Conservation (phyloP, 805 yeast species). For the Candida wancherniae region DNA sequence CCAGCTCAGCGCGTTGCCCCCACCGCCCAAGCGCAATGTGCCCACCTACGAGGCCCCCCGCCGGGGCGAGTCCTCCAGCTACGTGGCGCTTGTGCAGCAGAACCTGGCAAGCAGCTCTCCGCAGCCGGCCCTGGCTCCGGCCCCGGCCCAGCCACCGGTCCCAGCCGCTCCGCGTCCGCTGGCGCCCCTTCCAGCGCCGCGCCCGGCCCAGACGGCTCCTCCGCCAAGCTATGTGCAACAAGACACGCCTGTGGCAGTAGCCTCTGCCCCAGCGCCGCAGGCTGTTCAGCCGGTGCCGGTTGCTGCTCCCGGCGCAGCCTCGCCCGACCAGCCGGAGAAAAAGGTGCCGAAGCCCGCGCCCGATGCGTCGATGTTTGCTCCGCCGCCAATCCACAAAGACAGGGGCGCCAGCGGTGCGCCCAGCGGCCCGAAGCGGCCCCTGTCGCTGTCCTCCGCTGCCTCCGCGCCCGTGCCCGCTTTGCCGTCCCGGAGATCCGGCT, state of each 20-base stretch:
- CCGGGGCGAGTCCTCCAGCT: not conserved
- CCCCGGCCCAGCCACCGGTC: not conserved
- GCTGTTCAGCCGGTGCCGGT: not conserved
- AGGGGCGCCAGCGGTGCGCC: slow-evolving; percentile 2
- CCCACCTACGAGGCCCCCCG: slow-evolving; percentile 1
- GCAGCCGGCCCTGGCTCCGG: not conserved
- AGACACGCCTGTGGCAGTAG: not conserved
- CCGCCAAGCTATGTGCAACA: not conserved
- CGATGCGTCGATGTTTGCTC: slow-evolving; percentile 35
- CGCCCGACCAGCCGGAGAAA: slow-evolving; percentile 1
- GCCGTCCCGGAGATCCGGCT: not conserved
- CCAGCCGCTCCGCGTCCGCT: not conserved
- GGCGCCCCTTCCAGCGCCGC: not conserved
- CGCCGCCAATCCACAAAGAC: slow-evolving; percentile 37
- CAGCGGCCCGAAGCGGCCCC: no score
- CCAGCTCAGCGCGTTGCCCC: slow-evolving; percentile 32
- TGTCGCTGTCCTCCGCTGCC: not conserved
- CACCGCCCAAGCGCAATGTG: slow-evolving; percentile 40
- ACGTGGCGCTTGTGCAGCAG: no score
- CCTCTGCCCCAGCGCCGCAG: not conserved
- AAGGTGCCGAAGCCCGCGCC: slow-evolving; percentile 22
- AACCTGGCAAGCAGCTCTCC: no score
- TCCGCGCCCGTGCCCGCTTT: not conserved
- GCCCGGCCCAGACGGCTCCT: not conserved
- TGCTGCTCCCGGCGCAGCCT: not conserved